phyloP scores from a whole-genome alignment of 1,284 basidiomycete genomes.

The Tilletia setariae region DNA sequence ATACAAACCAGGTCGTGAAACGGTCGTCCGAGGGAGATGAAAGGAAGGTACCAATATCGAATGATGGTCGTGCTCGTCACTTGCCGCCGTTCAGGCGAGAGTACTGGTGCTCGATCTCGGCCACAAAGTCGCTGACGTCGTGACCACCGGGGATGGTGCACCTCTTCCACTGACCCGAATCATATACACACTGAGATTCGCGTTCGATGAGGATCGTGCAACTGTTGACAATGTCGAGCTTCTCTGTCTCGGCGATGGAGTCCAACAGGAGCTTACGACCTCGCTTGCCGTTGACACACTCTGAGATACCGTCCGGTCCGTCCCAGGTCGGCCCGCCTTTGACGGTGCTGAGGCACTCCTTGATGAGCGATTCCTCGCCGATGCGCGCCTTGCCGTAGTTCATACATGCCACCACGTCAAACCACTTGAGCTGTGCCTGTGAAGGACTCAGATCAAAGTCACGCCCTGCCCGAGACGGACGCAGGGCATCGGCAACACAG shows the following conservation, averaged over 20 bases:
- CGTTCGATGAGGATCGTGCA: slow-evolving; percentile 40
- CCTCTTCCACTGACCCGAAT: slow-evolving; percentile 39
- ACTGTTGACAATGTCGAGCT: slow-evolving; percentile 23
- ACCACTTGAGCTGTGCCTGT: slow-evolving; percentile 38
- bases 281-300: slow-evolving; percentile 31
- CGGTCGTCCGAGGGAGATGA: too few relatives aligned
- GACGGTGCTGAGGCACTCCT: slow-evolving; percentile 32
- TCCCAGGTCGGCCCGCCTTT: slow-evolving; percentile 31
- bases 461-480: slow-evolving; percentile 32
- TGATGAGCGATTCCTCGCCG: slow-evolving; percentile 31
- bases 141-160: slow-evolving; percentile 33
- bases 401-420: slow-evolving; percentile 40
- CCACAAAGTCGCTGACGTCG: slow-evolving; percentile 34
- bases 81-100: not conserved
- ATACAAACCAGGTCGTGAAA: too few relatives aligned
- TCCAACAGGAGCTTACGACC: slow-evolving; percentile 32
- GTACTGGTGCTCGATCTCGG: slow-evolving; percentile 32
- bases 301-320: slow-evolving; percentile 32
- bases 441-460: slow-evolving; percentile 39
- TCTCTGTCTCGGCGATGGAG: slow-evolving; percentile 29
- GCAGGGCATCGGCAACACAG: slow-evolving; percentile 36
- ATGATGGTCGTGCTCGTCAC: too few relatives aligned
- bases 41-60: too few relatives aligned
- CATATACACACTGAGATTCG: slow-evolving; percentile 35
- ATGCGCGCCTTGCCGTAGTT: slow-evolving; percentile 34